These are phyloP conservation scores for Dactylellina parvicollis DNA, from an alignment of 2,329 filamentous ascomycete species.

Conservation along the genomic window DNA sequence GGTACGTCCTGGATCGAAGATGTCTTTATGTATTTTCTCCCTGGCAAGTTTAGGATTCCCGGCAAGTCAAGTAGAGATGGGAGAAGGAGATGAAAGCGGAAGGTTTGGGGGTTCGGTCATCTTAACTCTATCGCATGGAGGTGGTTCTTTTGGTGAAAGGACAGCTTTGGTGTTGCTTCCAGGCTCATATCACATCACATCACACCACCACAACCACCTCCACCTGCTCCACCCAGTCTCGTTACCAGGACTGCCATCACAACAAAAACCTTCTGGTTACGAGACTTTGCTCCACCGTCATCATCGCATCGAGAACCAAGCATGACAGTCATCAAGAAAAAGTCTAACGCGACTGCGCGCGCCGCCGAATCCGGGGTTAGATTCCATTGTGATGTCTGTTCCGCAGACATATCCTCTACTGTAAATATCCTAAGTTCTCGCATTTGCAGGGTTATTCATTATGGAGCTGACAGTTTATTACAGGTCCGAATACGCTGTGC, in stretches of 20 bases:
- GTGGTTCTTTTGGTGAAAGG: neutral
- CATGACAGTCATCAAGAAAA: slow-evolving; percentile 97
- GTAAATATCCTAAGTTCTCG: slow-evolving; percentile 65
- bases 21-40: too few species aligned
- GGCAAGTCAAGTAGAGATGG: neutral
- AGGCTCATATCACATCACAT: too few species aligned
- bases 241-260: neutral
- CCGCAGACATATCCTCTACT: slow-evolving; percentile 94
- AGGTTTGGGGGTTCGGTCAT: neutral
- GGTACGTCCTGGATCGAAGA: too few species aligned
- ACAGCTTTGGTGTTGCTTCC: neutral
- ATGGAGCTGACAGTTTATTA: too few species aligned
- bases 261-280: too few species aligned
- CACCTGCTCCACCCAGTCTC: slow-evolving; percentile 1
- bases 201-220: too few species aligned
- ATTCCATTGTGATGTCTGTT: slow-evolving; percentile 97
- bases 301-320: slow-evolving; percentile 54
- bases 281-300: neutral
- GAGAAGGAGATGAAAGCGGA: neutral
- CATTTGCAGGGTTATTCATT: neutral
- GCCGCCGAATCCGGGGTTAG: slow-evolving; percentile 90
- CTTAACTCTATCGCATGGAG: neutral
- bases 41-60: too few species aligned
- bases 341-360: slow-evolving; percentile 62
- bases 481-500: slow-evolving; percentile 96